Evolutionary conservation across 176 grass and related monocot species (phyloP).

Genomic region (Aegilops speltoides): DNA sequence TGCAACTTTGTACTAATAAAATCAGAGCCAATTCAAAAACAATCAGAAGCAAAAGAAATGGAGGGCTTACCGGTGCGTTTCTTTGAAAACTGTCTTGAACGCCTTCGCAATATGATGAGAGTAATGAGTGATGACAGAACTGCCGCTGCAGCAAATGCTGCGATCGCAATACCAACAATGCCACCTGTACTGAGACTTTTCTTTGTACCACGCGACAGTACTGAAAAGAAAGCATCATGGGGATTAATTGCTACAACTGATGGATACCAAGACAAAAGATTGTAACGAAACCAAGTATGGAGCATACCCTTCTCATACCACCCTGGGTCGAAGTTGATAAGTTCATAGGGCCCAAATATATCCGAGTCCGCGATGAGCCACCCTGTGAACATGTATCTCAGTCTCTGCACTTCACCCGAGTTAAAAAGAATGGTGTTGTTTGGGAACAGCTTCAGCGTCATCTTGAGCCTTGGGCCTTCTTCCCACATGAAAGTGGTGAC

Average conservation of each 20-base stretch:
- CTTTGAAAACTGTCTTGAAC: conserved; percentile 44
- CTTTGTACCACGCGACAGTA: conserved; percentile 20
- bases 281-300: not conserved
- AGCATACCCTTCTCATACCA: conserved; percentile 54
- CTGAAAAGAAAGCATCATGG: conserved; percentile 39
- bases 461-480: conserved; percentile 68
- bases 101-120: conserved; percentile 48
- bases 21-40: not conserved
- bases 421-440: conserved; percentile 28
- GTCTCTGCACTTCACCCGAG: conserved; percentile 41
- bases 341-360: conserved; percentile 82
- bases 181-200: conserved; percentile 56
- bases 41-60: not conserved
- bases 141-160: conserved; percentile 52
- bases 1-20: not conserved
- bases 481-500: conserved; percentile 53
- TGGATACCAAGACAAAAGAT: not conserved
- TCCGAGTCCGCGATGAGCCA: conserved; percentile 63
- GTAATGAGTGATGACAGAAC: conserved; percentile 56
- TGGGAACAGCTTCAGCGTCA: conserved; percentile 64
- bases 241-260: not conserved
- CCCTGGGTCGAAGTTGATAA: conserved; percentile 48
- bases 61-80: conserved; percentile 51
- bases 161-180: conserved; percentile 60
- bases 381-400: conserved; percentile 65